Percentiles rank a stretch among this genome's conserved stretches.
These are phyloP conservation scores for Ceratocystis cubensis DNA, from an alignment of 2,329 filamentous ascomycete genomes.

Conservation along the genomic window DNA sequence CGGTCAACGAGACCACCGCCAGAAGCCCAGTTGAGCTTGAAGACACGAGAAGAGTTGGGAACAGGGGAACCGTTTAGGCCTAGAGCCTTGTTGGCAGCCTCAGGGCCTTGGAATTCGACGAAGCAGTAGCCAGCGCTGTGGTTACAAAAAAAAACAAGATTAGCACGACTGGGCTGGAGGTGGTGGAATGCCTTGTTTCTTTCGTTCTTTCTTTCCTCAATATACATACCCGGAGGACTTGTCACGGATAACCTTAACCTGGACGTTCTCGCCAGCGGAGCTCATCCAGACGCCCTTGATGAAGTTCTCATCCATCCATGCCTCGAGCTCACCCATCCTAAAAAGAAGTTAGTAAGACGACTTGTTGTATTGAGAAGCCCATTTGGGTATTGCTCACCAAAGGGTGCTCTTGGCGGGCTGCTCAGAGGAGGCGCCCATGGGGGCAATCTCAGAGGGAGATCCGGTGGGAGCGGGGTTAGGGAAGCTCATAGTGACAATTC, in stretches of 20 bases:
- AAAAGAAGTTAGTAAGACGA: slow-evolving; percentile 11
- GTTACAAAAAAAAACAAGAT: slow-evolving; percentile 17
- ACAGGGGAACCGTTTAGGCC: slow-evolving; percentile 76
- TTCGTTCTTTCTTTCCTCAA: neutral
- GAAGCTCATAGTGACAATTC: slow-evolving; percentile 22
- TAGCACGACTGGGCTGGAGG: slow-evolving; percentile 18
- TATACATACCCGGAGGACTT: slow-evolving; percentile 83
- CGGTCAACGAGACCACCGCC: slow-evolving; percentile 91
- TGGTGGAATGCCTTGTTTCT: too few relatives aligned
- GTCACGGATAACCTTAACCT: slow-evolving; percentile 99
- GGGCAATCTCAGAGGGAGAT: slow-evolving; percentile 26
- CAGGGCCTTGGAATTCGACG: slow-evolving; percentile 75
- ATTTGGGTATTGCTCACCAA: slow-evolving; percentile 33
- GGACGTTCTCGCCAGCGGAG: slow-evolving; percentile 83
- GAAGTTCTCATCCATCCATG: slow-evolving; percentile 99
- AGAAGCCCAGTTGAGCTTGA: slow-evolving; percentile 99
- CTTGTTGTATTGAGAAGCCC: neutral
- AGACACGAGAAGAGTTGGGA: slow-evolving; percentile 84
- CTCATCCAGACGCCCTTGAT: slow-evolving; percentile 84
- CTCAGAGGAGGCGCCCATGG: slow-evolving; percentile 26
- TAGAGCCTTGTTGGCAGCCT: slow-evolving; percentile 85
- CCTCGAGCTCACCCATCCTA: slow-evolving; percentile 98
- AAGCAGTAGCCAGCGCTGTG: slow-evolving; percentile 94
- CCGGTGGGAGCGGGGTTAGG: slow-evolving; percentile 21
- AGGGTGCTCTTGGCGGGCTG: slow-evolving; percentile 47